Conservation (phyloP, 2,329 filamentous ascomycete genomes). For the Penicillium fuscoglaucum region DNA sequence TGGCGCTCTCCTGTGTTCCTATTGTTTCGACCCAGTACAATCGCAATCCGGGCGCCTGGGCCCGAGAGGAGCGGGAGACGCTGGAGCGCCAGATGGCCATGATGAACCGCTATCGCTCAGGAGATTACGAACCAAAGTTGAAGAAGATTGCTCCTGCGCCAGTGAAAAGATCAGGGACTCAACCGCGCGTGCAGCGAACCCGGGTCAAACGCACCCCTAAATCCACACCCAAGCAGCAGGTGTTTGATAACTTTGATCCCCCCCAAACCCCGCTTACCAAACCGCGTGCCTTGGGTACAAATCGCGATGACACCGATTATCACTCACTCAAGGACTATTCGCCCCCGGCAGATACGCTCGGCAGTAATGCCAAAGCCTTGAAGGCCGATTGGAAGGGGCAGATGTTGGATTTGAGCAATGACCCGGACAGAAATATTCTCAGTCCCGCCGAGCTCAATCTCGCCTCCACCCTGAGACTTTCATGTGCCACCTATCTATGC, state of each 20-base stretch:
- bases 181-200: constrained; percentile 33
- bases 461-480: constrained; percentile 76
- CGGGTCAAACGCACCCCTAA: constrained; percentile 43
- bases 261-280: constrained; percentile 39
- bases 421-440: constrained; percentile 68
- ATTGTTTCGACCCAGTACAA: constrained; percentile 46
- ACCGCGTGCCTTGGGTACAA: constrained; percentile 55
- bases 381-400: constrained; percentile 88
- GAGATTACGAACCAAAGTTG: constrained; percentile 32
- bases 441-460: constrained; percentile 76
- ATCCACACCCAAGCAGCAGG: constrained; percentile 44
- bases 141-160: constrained; percentile 46
- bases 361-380: constrained; percentile 66
- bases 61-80: constrained; percentile 44
- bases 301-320: constrained; percentile 81
- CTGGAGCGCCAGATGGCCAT: constrained; percentile 43
- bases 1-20: constrained; percentile 47
- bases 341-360: constrained; percentile 67
- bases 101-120: constrained; percentile 42
- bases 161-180: constrained; percentile 29
- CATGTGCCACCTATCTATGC: constrained; percentile 84
- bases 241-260: constrained; percentile 40
- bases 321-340: constrained; percentile 69
- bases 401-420: constrained; percentile 71
- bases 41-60: constrained; percentile 46